phyloP scores from a whole-genome alignment of 2,329 filamentous ascomycete genomes.

The Aspergillus tubingensis region DNA sequence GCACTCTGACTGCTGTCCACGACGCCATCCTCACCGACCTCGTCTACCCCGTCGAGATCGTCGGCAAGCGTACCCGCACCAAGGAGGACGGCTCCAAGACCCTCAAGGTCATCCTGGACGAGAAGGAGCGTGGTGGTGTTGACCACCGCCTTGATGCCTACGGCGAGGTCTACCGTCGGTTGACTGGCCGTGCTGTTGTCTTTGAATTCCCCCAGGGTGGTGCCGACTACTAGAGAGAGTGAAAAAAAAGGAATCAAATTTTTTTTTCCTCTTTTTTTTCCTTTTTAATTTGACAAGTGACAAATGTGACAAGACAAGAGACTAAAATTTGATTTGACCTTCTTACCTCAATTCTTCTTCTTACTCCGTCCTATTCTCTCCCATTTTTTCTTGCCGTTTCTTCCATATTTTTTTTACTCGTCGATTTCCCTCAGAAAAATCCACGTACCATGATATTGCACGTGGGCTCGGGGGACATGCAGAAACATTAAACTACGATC shows the following conservation, averaged over 20 bases:
- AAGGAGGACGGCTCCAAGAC: slow-evolving; percentile 98
- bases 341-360: background rate
- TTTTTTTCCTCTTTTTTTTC: slow-evolving; percentile 25
- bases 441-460: no score
- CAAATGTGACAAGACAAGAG: background rate
- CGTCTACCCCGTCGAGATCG: slow-evolving; percentile 99
- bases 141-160: slow-evolving; percentile 99
- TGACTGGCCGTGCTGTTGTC: slow-evolving; percentile 93
- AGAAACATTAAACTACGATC: background rate
- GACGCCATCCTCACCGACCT: slow-evolving; percentile 97
- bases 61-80: slow-evolving; percentile 97
- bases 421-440: background rate
- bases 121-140: slow-evolving; percentile 99
- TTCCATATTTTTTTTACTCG: background rate
- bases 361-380: background rate
- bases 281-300: background rate
- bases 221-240: slow-evolving; percentile 72
- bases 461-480: no score
- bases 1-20: slow-evolving; percentile 98
- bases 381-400: background rate
- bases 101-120: slow-evolving; percentile 98
- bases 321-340: slow-evolving; percentile 2
- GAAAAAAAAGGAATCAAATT: slow-evolving; percentile 20
- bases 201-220: slow-evolving; percentile 97
- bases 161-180: slow-evolving; percentile 97